Percentiles rank a stretch among this genome's conserved stretches.
These are phyloP conservation scores for Solanum rostratum DNA, from an alignment of 257 asterid species.

Conservation along the genomic window DNA sequence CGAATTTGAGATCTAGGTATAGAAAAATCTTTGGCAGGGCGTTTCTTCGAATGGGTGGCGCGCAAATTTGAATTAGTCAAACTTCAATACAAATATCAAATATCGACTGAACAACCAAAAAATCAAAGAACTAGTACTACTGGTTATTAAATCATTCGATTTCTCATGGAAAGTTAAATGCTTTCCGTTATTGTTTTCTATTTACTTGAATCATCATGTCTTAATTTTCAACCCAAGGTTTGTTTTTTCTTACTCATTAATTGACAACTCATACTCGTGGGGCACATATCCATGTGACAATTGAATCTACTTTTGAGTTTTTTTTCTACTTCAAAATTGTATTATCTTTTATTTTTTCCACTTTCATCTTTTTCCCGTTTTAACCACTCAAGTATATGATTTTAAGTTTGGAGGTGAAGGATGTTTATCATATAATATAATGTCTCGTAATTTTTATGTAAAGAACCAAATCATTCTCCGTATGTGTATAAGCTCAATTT, in stretches of 20 bases:
- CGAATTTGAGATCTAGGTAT: rapidly evolving
- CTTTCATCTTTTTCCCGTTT: too few relatives aligned
- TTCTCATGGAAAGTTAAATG: not conserved
- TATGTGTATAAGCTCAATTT: too few relatives aligned
- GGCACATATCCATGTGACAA: not conserved
- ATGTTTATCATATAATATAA: not conserved
- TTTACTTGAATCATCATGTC: not conserved
- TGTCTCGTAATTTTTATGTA: too few relatives aligned
- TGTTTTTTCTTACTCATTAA: not conserved
- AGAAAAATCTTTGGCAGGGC: too few relatives aligned
- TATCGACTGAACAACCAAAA: too few relatives aligned
- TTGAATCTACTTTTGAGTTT: not conserved
- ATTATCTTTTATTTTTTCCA: not conserved
- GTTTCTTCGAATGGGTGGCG: too few relatives aligned
- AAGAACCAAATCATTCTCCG: too few relatives aligned
- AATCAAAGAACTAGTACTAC: not conserved
- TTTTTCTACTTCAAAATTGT: not conserved
- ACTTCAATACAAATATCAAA: too few relatives aligned
- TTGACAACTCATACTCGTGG: not conserved
- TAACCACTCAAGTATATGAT: too few relatives aligned
- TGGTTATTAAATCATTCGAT: not conserved
- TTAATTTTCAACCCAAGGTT: not conserved
- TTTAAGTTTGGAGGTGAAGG: not conserved
- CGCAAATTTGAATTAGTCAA: too few relatives aligned
- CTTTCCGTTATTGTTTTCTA: not conserved